Base-by-base conservation (phyloP, 2,329 filamentous ascomycete genomes). In the Phialocephala subalpina region DNA sequence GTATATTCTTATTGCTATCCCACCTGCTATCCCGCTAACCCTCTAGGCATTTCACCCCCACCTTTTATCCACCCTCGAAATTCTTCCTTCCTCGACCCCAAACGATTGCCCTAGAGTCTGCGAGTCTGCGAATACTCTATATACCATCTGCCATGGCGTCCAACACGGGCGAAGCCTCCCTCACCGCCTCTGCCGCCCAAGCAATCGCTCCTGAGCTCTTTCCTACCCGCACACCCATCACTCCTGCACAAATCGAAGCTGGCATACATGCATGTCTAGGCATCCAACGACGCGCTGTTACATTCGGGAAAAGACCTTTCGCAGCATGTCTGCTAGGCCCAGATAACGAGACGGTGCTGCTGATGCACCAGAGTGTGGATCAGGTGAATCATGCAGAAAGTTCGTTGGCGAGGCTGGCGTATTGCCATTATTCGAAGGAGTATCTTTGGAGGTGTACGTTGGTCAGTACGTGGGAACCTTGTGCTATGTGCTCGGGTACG, bases 391-490 rank as follows among this genome's bases (percentile, higher is more conserved):
- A 86, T 69, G 83, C 84, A 18, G 84, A 86, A 70, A 74, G 71
- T 49, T 81, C 81, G 49, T 77, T 86, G 5, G 83, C 83, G 1
- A 80, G 82, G 38, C 77, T 85, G 35, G 82, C 83, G 0, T 80
- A 83, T 18, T 73, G 76, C 6, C 83, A 86, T 69, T 85, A 81
- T 69, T 75, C 79, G 2, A 81, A 82, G 67, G 77, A 79, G 16
- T 86, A 82, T 69, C 78, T 86, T 2, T 82, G 81, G 75, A 72
- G 71, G 42, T 86, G 83, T 70, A 85, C 83, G 0, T 73, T 86
- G 45, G 81, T 84, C 56, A 82, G 80, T 25, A 86, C 83, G 12
- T 86, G 84, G 83, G 84, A 86, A 73, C 84, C 84, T 1, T 86
- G 84, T 66, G 83, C 82, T 22, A 86, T 86, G 83, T 86, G 83